Evolutionary conservation across 2,329 filamentous ascomycete genomes (phyloP), one percentile per base, ranked within the genome.

Genomic region (Raffaelea albimanens): DNA sequence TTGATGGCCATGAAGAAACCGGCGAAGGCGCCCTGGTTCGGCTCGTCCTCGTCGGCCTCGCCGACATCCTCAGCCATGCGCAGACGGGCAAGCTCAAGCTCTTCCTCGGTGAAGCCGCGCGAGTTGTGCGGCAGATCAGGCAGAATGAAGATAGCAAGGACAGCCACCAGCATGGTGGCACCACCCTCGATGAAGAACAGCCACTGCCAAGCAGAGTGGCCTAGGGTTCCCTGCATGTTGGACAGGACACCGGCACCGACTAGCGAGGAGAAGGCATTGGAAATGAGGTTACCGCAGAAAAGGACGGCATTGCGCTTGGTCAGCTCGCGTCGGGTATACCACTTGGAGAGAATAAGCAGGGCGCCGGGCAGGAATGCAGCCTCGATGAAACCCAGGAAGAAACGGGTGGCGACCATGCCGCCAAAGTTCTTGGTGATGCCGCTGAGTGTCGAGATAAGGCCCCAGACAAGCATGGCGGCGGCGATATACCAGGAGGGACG

Each of bases 81-180:
- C 39, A 75, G 59, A 57, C 76, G 72, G 0, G 75, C 75, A 39
- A 78, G 63, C 54, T 70, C 56, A 29, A 65, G 58, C 62, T 83
- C 79, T 55, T 80, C 70, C 18, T 74, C 69, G 1, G 71, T 72
- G 51, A 83, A 74, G 60, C 77, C 78, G 10, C 64, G 64, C 2
- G 73, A 44, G 41, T 44, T 46, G 46, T 44, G 40, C 22, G 84
- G 84, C 58, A 84, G 87, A 56, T 87, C 82, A 53, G 82, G 73
- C 2, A 87, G 78, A 59, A 80, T 69, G 71, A 77, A 85, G 61
- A 76, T 80, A 2, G 73, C 75, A 1, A 68, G 60, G 4, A 80
- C 55, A 2, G 79, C 50, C 13, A 31, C 81, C 1, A 82, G 4
- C 5, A 82, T 67, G 0, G 80, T 83, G 1, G 70, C 69, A 8